Conservation (phyloP, 1,284 basidiomycete genomes). For the Apiotrichum laibachii region DNA sequence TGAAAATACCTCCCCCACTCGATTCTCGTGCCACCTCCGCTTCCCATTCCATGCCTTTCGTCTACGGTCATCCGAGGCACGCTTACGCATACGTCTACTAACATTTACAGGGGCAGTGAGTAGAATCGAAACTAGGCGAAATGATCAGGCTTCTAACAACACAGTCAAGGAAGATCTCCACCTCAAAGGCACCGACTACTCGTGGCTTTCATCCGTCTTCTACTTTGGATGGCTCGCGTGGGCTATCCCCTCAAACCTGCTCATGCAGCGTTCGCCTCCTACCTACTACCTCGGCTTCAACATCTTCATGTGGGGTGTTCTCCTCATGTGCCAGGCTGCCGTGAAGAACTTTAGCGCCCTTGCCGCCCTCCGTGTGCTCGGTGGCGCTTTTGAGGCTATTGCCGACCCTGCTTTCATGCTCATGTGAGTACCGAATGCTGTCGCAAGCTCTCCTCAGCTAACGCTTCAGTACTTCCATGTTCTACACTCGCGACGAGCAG, state of each 20-base stretch:
- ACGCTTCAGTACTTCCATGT: conserved; percentile 40
- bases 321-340: conserved; percentile 52
- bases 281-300: conserved; percentile 55
- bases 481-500: conserved; percentile 49
- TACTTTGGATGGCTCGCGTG: conserved; percentile 56
- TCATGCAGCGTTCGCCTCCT: conserved; percentile 55
- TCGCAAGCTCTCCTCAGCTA: conserved; percentile 22
- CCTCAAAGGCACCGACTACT: conserved; percentile 41
- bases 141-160: neutral
- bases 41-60: no score
- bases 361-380: conserved; percentile 53
- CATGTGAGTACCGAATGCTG: neutral
- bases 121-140: neutral
- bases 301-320: conserved; percentile 54
- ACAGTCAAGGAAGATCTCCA: conserved; percentile 43
- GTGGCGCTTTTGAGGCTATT: conserved; percentile 54
- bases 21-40: no score
- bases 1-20: no score
- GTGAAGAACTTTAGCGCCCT: conserved; percentile 52
- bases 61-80: no score
- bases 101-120: conserved; percentile 22
- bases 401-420: conserved; percentile 44
- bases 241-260: conserved; percentile 55
- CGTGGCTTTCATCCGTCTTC: conserved; percentile 50
- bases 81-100: no score